Evolutionary conservation across 1,284 basidiomycete species (phyloP).

Genomic region (Ustanciosporium gigantosporum): DNA sequence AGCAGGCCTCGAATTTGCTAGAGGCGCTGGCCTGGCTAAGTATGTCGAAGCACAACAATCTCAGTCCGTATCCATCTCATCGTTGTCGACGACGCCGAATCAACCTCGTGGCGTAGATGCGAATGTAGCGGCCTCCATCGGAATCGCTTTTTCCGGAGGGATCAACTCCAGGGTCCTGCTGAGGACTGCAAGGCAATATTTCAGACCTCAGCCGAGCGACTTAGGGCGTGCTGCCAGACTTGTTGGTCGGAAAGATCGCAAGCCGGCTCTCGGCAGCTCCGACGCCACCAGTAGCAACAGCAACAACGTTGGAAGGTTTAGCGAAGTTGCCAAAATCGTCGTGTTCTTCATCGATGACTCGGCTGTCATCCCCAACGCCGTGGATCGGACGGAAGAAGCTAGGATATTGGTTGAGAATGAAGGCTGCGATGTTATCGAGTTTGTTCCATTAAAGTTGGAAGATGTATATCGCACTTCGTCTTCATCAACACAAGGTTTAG

Average conservation of each 20-base stretch:
- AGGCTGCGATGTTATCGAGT: conserved; percentile 24
- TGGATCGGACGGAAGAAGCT: conserved; percentile 19
- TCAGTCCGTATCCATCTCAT: background rate
- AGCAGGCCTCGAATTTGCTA: conserved; percentile 37
- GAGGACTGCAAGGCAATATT: conserved; percentile 18
- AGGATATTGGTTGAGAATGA: conserved; percentile 31
- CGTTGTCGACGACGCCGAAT: background rate
- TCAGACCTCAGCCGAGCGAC: conserved; percentile 10
- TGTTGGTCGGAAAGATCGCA: background rate
- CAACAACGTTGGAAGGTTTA: conserved; percentile 18
- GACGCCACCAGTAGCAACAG: background rate
- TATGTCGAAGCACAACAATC: conserved; percentile 16
- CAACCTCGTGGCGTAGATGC: background rate
- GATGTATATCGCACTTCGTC: conserved; percentile 17
- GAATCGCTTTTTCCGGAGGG: conserved; percentile 22
- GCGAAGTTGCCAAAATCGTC: conserved; percentile 44
- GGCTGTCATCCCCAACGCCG: conserved; percentile 9
- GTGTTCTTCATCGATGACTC: conserved; percentile 51
- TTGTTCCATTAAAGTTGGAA: conserved; percentile 34
- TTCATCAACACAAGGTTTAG: background rate
- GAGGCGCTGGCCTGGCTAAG: conserved; percentile 44
- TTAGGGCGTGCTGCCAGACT: background rate
- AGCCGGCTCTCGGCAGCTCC: background rate
- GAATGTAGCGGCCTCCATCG: conserved; percentile 21
- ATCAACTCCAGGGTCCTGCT: conserved; percentile 18